These are phyloP conservation scores for Elsinoe australis DNA, from an alignment of 2,329 filamentous ascomycete genomes.

Conservation along the genomic window DNA sequence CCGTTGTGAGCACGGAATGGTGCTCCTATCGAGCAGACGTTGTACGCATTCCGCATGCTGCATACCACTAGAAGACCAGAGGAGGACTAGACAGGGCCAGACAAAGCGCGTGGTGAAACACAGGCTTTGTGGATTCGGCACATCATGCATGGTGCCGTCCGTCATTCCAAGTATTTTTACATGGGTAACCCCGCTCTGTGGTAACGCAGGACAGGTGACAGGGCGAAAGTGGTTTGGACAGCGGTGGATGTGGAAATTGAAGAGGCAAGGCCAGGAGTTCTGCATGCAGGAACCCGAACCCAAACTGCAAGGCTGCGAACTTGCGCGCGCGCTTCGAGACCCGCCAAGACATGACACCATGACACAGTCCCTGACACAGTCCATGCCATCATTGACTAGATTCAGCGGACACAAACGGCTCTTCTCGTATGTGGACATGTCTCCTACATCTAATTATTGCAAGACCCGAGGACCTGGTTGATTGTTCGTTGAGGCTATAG, in stretches of 20 bases:
- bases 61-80: conserved; percentile 3
- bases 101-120: conserved; percentile 13
- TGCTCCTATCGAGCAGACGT: conserved; percentile 4
- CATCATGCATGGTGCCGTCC: too few relatives aligned
- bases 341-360: conserved; percentile 14
- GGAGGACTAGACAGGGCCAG: not conserved
- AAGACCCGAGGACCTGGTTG: not conserved
- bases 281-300: not conserved
- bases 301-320: not conserved
- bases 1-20: conserved; percentile 12
- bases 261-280: conserved; percentile 7
- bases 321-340: not conserved
- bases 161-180: not conserved
- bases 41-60: conserved; percentile 6
- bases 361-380: conserved; percentile 1
- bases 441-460: not conserved
- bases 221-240: not conserved
- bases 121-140: too few relatives aligned
- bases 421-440: not conserved
- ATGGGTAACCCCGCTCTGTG: not conserved
- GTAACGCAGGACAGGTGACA: not conserved
- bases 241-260: conserved; percentile 10
- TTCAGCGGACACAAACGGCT: not conserved
- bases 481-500: not conserved
- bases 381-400: conserved; percentile 13